Conservation (phyloP, 2,329 filamentous ascomycete species). For the Apiospora phragmitis region DNA sequence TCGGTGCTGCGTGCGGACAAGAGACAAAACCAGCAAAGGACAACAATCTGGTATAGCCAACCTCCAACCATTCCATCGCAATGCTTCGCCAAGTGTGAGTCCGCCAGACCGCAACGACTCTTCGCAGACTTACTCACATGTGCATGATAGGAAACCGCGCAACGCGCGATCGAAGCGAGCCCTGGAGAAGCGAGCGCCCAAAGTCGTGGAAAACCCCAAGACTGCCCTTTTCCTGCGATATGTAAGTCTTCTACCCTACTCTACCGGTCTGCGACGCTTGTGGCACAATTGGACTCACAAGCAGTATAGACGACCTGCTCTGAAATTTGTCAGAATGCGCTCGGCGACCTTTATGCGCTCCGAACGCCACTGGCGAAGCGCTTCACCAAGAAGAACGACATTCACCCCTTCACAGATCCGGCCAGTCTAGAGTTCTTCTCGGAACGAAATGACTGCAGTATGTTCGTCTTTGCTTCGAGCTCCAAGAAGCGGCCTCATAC, state of each 20-base stretch:
- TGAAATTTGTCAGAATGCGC: constrained; percentile 76
- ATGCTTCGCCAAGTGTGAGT: constrained; percentile 18
- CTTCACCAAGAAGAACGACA: constrained; percentile 95
- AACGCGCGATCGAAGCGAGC: constrained; percentile 91
- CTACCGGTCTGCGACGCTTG: neutral
- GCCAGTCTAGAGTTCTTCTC: constrained; percentile 91
- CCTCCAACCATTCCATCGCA: neutral
- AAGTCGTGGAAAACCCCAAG: constrained; percentile 86
- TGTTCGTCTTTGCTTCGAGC: constrained; percentile 80
- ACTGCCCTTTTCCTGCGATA: constrained; percentile 75
- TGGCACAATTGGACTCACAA: neutral
- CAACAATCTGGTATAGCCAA: neutral
- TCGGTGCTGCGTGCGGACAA: neutral
- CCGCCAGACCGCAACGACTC: neutral
- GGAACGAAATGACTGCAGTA: constrained; percentile 89
- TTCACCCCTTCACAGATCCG: constrained; percentile 91
- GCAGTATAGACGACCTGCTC: constrained; percentile 75
- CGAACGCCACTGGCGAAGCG: constrained; percentile 84
- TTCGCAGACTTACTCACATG: neutral
- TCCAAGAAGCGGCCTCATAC: constrained; percentile 95
- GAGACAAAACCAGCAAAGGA: neutral
- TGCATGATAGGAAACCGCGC: constrained; percentile 53
- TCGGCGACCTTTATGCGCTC: constrained; percentile 82
- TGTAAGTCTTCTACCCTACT: neutral
- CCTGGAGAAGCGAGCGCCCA: constrained; percentile 89